A percentile compares a stretch with the other conserved stretches of the same genome.
phyloP scores from a whole-genome alignment of 768 basidiomycete species.

The Termitomyces titanicus region DNA sequence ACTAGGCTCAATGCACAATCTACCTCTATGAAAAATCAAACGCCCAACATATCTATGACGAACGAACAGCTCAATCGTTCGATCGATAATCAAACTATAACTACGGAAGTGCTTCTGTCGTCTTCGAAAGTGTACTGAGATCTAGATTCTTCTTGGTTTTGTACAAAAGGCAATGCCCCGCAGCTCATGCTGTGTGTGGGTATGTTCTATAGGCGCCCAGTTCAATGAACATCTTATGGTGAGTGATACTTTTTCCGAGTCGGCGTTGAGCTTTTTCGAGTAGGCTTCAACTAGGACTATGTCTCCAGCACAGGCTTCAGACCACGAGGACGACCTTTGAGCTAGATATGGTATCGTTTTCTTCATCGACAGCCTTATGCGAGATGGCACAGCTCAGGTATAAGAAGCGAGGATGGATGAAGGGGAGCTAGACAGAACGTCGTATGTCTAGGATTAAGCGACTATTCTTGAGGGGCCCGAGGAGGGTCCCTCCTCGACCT shows the following conservation, averaged over 20 bases:
- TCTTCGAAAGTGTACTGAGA: background rate
- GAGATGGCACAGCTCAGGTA: background rate
- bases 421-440: background rate
- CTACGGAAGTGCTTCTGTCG: background rate
- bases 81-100: too few relatives aligned
- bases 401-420: background rate
- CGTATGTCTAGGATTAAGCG: background rate
- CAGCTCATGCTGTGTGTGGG: background rate
- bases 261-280: background rate
- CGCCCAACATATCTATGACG: constrained; percentile 19
- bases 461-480: background rate
- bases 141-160: background rate
- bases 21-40: too few relatives aligned
- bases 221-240: background rate
- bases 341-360: background rate
- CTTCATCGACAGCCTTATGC: background rate
- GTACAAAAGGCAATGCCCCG: background rate
- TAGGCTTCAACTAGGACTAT: background rate
- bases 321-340: background rate
- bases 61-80: too few relatives aligned
- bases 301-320: background rate
- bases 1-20: too few relatives aligned
- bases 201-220: too few relatives aligned
- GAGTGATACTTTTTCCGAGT: too few relatives aligned
- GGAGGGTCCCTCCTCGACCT: background rate